These are phyloP conservation scores for Sarocladium kiliense DNA, from an alignment of 2,329 filamentous ascomycete genomes.

Conservation along the genomic window DNA sequence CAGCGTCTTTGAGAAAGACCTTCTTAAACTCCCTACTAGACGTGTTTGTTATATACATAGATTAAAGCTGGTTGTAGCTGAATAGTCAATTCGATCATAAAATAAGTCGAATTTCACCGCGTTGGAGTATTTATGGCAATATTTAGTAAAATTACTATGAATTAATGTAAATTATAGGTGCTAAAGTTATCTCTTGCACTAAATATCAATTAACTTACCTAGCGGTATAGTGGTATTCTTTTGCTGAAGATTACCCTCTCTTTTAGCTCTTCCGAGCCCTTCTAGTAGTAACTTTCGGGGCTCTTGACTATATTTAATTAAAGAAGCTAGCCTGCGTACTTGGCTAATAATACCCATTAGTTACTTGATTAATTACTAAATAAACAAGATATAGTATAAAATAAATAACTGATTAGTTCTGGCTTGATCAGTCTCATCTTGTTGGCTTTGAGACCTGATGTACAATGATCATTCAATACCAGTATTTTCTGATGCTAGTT, in stretches of 20 bases:
- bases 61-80: too few relatives aligned
- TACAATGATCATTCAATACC: neutral
- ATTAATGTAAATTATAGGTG: too few relatives aligned
- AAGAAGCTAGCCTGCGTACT: neutral
- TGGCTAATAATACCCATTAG: neutral
- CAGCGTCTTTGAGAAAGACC: too few relatives aligned
- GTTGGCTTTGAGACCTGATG: neutral
- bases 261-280: neutral
- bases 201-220: neutral
- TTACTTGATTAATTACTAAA: neutral
- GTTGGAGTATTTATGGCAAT: too few relatives aligned
- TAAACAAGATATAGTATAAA: neutral
- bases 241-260: neutral
- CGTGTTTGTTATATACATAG: too few relatives aligned
- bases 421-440: neutral
- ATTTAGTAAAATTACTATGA: too few relatives aligned
- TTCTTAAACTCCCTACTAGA: too few relatives aligned
- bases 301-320: constrained; percentile 1
- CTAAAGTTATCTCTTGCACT: too few relatives aligned
- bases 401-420: neutral
- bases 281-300: neutral
- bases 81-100: too few relatives aligned
- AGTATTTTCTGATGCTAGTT: neutral
- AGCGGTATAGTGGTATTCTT: neutral
- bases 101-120: too few relatives aligned